Conservation (phyloP, 2,329 filamentous ascomycete genomes). For the Domatiomyces catenatus region DNA sequence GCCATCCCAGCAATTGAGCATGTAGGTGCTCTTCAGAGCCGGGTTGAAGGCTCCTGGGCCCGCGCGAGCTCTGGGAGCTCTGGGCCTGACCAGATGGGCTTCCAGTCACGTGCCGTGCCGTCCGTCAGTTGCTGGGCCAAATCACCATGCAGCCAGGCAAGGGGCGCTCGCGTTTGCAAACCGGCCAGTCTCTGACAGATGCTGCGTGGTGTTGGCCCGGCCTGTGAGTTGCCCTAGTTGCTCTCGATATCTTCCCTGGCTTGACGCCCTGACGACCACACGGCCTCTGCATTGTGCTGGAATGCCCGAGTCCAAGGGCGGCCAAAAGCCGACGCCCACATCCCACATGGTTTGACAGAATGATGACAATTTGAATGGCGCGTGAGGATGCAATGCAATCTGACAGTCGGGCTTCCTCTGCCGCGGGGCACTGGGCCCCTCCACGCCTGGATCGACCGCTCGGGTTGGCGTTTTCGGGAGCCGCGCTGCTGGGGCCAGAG, state of each 20-base stretch:
- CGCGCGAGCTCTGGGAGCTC: no score
- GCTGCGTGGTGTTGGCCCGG: conserved; percentile 10
- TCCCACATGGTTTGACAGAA: not conserved
- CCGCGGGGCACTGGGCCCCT: not conserved
- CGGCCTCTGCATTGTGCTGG: not conserved
- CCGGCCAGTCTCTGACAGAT: not conserved
- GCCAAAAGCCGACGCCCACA: not conserved
- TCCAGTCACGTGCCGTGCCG: not conserved
- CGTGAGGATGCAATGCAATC: not conserved
- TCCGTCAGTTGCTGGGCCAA: not conserved
- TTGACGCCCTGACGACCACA: no score
- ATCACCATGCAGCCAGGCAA: not conserved
- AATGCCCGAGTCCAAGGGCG: not conserved
- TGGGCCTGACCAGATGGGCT: not conserved
- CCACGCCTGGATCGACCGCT: not conserved
- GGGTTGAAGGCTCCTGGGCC: no score
- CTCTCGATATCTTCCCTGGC: no score
- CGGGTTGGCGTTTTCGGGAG: not conserved
- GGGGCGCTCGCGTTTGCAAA: not conserved
- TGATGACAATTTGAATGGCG: not conserved
- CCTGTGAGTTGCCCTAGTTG: conserved; percentile 13
- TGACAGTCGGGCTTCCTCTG: not conserved
- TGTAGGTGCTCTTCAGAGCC: not conserved
- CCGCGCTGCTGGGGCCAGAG: not conserved
- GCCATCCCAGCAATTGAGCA: not conserved